phyloP scores from a whole-genome alignment of 768 basidiomycete genomes.

The Suillus weaverae region DNA sequence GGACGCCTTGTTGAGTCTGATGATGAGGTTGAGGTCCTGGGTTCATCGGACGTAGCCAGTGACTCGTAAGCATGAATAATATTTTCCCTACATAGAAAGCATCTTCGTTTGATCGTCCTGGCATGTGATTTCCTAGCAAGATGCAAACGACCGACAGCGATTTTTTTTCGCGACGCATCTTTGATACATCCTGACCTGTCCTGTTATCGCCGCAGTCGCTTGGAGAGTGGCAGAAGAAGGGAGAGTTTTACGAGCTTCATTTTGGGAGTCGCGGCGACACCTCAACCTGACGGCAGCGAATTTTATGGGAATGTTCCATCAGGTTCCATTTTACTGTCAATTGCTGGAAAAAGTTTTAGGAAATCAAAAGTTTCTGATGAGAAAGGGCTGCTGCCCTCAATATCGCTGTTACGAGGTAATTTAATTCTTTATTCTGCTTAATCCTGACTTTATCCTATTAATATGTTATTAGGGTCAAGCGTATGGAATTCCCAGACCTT shows the following conservation, averaged over 20 bases:
- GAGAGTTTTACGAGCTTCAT: not conserved
- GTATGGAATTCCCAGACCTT: not conserved
- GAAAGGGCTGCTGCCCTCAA: not conserved
- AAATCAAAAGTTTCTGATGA: not conserved
- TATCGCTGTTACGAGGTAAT: not conserved
- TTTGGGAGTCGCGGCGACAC: not conserved
- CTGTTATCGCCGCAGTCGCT: not conserved
- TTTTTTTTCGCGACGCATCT: not conserved
- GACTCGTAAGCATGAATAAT: constrained; percentile 6
- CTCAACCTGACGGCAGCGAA: not conserved
- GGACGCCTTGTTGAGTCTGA: constrained; percentile 23
- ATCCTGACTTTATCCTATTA: not conserved
- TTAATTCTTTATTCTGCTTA: not conserved
- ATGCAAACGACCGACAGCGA: not conserved
- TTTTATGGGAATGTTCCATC: not conserved
- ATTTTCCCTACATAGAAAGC: constrained; percentile 1
- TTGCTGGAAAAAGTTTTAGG: not conserved
- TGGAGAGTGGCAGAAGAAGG: not conserved
- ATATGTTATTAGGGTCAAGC: not conserved
- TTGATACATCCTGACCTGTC: not conserved
- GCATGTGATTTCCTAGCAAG: not conserved
- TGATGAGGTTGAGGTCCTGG: constrained; percentile 13
- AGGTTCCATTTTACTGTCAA: not conserved
- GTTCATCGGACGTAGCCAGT: constrained; percentile 4
- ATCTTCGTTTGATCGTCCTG: not conserved